Conservation (phyloP, 345 rosid genomes). For the Cardamine chenopodiifolia region DNA sequence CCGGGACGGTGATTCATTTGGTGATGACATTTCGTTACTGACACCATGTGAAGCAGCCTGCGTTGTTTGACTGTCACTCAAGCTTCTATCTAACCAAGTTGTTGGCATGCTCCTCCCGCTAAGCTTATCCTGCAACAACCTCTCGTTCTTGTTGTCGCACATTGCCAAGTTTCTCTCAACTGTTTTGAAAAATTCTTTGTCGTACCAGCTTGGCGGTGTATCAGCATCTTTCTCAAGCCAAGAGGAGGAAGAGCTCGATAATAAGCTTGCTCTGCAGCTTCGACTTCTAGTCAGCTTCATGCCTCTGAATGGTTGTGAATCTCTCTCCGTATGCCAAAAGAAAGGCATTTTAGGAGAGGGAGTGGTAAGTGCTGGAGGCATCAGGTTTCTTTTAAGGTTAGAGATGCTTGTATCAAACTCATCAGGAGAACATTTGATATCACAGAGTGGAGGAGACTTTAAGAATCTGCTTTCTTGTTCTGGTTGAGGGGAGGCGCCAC, state of each 20-base stretch:
- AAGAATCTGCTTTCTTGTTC: conserved; percentile 41
- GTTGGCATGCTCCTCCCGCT: conserved; percentile 42
- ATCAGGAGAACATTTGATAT: conserved; percentile 43
- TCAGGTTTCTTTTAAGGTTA: conserved; percentile 51
- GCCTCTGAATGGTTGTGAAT: conserved; percentile 43
- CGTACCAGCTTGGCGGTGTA: conserved; percentile 46
- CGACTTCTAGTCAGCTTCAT: conserved; percentile 60
- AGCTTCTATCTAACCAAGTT: conserved; percentile 43
- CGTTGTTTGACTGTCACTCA: conserved; percentile 36
- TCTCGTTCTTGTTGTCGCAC: conserved; percentile 35
- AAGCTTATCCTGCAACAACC: conserved; percentile 21
- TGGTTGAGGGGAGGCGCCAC: conserved; percentile 5
- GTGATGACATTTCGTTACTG: conserved; percentile 40
- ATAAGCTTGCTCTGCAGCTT: conserved; percentile 66
- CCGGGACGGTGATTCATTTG: conserved; percentile 44
- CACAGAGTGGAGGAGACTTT: conserved; percentile 29
- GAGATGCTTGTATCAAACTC: conserved; percentile 49
- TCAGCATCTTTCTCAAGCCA: conserved; percentile 47
- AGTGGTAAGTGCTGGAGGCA: conserved; percentile 35
- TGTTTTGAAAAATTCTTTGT: conserved; percentile 46
- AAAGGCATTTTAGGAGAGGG: conserved; percentile 49
- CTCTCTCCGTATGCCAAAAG: conserved; percentile 47
- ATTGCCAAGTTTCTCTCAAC: conserved; percentile 44
- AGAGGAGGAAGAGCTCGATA: conserved; percentile 32
- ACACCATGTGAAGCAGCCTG: conserved; percentile 15